Conservation (phyloP, 2,329 filamentous ascomycete species). For the Magnaporthiopsis poae region DNA sequence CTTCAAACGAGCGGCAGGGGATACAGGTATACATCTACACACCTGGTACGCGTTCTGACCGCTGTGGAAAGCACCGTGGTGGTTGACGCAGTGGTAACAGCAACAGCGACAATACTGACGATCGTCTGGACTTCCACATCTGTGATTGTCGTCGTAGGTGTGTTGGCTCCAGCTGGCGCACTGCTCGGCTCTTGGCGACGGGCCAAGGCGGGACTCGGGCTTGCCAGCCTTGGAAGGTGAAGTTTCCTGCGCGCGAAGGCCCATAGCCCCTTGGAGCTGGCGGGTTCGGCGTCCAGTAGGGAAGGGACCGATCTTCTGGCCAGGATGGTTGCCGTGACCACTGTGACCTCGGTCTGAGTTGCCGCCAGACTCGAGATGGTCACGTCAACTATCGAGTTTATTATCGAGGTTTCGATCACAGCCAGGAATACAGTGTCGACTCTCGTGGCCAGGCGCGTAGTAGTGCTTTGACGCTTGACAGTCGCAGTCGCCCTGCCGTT, state of each 20-base stretch:
- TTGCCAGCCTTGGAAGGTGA: background rate
- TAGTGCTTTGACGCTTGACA: slow-evolving; percentile 5
- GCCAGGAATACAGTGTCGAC: slow-evolving; percentile 12
- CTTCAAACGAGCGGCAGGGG: background rate
- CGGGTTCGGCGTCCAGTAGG: background rate
- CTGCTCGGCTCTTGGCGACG: slow-evolving; percentile 3
- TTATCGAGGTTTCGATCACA: slow-evolving; percentile 13
- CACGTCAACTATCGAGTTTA: slow-evolving; percentile 11
- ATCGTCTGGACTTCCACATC: background rate
- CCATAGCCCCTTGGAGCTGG: background rate
- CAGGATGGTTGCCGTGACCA: slow-evolving; percentile 7
- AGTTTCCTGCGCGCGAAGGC: background rate
- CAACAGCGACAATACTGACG: background rate
- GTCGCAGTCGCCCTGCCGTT: slow-evolving; percentile 14
- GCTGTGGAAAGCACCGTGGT: slow-evolving; percentile 2
- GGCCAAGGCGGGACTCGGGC: background rate
- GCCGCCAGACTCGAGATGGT: slow-evolving; percentile 12
- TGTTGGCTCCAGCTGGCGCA: background rate
- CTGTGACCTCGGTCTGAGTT: slow-evolving; percentile 14
- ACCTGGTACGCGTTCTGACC: slow-evolving; percentile 13
- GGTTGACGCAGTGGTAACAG: slow-evolving; percentile 3
- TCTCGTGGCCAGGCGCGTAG: slow-evolving; percentile 11
- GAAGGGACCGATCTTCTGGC: background rate
- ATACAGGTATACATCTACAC: background rate
- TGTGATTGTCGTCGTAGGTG: background rate